Evolutionary conservation across 805 yeast genomes (phyloP).

Genomic region (Monosporozyma solicola): DNA sequence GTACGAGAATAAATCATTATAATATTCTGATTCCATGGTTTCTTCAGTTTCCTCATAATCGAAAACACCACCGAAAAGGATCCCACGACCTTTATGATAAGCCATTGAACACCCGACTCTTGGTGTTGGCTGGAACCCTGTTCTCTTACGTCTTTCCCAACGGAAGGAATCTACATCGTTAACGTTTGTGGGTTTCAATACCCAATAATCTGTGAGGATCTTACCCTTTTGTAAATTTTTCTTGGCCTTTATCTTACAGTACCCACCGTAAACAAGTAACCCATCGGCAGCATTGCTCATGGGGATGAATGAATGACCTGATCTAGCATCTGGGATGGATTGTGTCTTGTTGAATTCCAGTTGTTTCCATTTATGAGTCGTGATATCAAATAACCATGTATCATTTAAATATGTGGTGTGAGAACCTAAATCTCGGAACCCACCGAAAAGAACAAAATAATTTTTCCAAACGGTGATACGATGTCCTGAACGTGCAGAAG

Average conservation of each 20-base stretch:
- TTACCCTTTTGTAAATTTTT: conserved; percentile 89
- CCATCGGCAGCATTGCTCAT: conserved; percentile 51
- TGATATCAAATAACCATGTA: conserved; percentile 86
- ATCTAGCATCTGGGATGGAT: conserved; percentile 78
- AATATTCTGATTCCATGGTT: conserved; percentile 73
- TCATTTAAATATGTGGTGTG: conserved; percentile 79
- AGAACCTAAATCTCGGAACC: conserved; percentile 82
- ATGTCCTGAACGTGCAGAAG: conserved; percentile 87
- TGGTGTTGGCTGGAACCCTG: conserved; percentile 84
- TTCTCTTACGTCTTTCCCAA: conserved; percentile 86
- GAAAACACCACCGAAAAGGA: conserved; percentile 90
- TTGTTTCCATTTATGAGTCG: conserved; percentile 85
- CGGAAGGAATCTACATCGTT: conserved; percentile 60
- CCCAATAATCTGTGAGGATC: conserved; percentile 79
- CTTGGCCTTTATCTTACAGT: conserved; percentile 63
- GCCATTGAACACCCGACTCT: conserved; percentile 93
- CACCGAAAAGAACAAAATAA: conserved; percentile 77
- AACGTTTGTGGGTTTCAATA: conserved; percentile 62
- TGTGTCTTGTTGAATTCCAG: conserved; percentile 78
- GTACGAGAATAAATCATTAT: conserved; percentile 69
- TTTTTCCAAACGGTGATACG: conserved; percentile 89
- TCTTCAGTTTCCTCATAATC: conserved; percentile 96
- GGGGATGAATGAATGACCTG: conserved; percentile 86
- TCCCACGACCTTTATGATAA: conserved; percentile 75
- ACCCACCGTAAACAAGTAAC: conserved; percentile 85